Evolutionary conservation across 2,329 filamentous ascomycete genomes (phyloP).

Genomic region (Clarireedia paspali): DNA sequence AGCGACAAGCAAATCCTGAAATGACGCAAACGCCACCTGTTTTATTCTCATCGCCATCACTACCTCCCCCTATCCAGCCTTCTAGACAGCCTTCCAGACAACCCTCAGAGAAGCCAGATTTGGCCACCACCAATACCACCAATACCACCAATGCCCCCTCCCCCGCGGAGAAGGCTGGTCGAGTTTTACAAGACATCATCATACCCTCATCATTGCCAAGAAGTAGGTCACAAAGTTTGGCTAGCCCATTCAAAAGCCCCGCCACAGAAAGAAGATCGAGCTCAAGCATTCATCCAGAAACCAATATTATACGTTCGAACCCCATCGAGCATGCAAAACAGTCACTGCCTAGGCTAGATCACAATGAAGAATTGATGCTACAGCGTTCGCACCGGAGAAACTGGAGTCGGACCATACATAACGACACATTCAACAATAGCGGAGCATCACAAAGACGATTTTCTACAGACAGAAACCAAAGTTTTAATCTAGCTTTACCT

Average conservation of each 20-base stretch:
- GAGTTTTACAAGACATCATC: constrained; percentile 27
- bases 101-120: constrained; percentile 6
- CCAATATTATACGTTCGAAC: constrained; percentile 3
- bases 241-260: constrained; percentile 30
- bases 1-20: constrained; percentile 19
- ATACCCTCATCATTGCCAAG: constrained; percentile 26
- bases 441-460: not conserved
- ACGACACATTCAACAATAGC: constrained; percentile 22
- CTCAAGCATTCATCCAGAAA: constrained; percentile 16
- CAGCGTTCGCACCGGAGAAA: constrained; percentile 11
- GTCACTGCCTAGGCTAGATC: constrained; percentile 18
- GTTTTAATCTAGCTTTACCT: not conserved
- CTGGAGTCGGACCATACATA: constrained; percentile 9
- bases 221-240: constrained; percentile 27
- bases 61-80: constrained; percentile 24
- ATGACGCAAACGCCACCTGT: constrained; percentile 26
- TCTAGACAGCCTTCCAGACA: constrained; percentile 4
- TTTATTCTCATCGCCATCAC: constrained; percentile 28
- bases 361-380: constrained; percentile 14
- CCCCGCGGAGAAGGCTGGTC: constrained; percentile 27
- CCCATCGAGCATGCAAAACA: constrained; percentile 11
- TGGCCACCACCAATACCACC: constrained; percentile 10
- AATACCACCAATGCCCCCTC: constrained; percentile 16
- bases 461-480: constrained; percentile 2
- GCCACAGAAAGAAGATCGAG: constrained; percentile 19